Evolutionary conservation across 495 filamentous ascomycete species (phyloP).

Genomic region (Monascus purpureus): DNA sequence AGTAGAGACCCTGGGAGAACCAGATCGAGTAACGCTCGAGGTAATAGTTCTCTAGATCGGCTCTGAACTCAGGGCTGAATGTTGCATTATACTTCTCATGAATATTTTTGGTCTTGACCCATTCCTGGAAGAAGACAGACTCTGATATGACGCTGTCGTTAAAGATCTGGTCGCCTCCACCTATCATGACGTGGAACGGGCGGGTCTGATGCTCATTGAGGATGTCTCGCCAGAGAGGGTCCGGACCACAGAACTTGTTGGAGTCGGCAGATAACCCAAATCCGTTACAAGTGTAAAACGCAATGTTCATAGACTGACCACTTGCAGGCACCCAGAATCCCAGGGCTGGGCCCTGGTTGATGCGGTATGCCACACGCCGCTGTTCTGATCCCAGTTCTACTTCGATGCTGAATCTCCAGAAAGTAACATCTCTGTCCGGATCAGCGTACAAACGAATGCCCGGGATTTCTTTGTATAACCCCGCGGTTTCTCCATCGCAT

Average conservation of each 20-base stretch:
- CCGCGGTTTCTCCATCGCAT: conserved; percentile 56
- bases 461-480: conserved; percentile 63
- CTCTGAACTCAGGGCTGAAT: conserved; percentile 64
- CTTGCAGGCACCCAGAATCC: conserved; percentile 89
- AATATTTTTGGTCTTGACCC: conserved; percentile 69
- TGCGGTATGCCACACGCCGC: conserved; percentile 82
- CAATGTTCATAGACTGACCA: conserved; percentile 88
- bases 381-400: conserved; percentile 67
- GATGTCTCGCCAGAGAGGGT: conserved; percentile 93
- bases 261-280: conserved; percentile 73
- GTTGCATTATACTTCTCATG: conserved; percentile 59
- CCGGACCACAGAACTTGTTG: conserved; percentile 70
- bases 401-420: conserved; percentile 93
- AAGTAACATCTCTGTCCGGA: conserved; percentile 74
- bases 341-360: conserved; percentile 79
- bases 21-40: conserved; percentile 73
- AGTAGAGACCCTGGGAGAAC: conserved; percentile 93
- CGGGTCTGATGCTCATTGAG: conserved; percentile 82
- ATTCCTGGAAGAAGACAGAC: conserved; percentile 60
- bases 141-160: conserved; percentile 72
- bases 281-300: conserved; percentile 97
- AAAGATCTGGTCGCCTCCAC: conserved; percentile 94
- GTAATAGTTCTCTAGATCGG: conserved; percentile 78
- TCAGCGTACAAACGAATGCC: conserved; percentile 77
- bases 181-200: conserved; percentile 97